These are phyloP conservation scores for Urtica urens DNA, from an alignment of 306 rosid species.

Conservation along the genomic window DNA sequence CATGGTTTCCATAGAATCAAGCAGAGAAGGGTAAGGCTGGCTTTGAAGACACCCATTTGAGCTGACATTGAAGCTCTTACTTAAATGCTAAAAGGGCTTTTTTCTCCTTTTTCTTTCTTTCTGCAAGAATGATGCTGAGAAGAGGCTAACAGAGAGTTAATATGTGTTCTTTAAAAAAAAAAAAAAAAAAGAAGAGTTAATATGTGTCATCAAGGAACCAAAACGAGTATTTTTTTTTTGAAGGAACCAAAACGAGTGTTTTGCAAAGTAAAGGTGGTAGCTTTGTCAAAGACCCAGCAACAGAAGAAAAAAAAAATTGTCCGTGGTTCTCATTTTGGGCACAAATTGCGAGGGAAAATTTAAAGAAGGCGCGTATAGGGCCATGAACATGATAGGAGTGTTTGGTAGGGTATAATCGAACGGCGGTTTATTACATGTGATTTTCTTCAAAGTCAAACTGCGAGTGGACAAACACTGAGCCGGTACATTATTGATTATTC, in stretches of 20 bases:
- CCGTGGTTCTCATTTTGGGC: slow-evolving; percentile 43
- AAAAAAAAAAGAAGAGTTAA: slow-evolving; percentile 25
- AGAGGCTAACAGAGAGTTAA: no score
- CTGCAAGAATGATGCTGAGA: background rate
- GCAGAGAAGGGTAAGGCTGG: slow-evolving; percentile 38
- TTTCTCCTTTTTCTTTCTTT: slow-evolving; percentile 9
- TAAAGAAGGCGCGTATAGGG: slow-evolving; percentile 23
- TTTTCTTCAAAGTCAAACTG: no score
- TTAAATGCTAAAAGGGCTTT: slow-evolving; percentile 17
- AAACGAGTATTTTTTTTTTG: slow-evolving; percentile 16
- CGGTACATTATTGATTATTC: no score
- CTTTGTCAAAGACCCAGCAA: slow-evolving; percentile 26
- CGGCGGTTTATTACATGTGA: no score
- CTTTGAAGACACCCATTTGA: slow-evolving; percentile 59
- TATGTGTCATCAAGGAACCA: slow-evolving; percentile 14
- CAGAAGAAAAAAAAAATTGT: background rate
- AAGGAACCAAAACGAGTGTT: slow-evolving; percentile 7
- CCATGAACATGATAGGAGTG: no score
- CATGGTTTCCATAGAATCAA: slow-evolving; percentile 33
- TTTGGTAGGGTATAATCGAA: no score
- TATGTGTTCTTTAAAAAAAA: slow-evolving; percentile 21
- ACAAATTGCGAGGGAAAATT: slow-evolving; percentile 33
- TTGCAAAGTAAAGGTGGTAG: slow-evolving; percentile 4
- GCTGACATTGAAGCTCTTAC: slow-evolving; percentile 10
- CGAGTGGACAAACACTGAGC: no score